Evolutionary conservation across 306 rosid genomes (phyloP), one percentile per base, ranked within the genome.

Genomic region (Sindora glabra): DNA sequence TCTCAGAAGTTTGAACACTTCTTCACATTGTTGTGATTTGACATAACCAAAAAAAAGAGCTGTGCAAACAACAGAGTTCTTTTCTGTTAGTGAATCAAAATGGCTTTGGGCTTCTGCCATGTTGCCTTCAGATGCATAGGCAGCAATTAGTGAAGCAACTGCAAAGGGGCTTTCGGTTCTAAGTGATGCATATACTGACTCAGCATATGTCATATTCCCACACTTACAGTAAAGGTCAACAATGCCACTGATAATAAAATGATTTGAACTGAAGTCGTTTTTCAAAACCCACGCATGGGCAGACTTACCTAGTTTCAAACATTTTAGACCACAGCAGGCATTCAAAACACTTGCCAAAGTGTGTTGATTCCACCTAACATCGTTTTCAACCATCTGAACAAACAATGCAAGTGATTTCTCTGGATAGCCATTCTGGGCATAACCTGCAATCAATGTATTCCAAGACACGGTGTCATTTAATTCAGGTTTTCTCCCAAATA

Each of bases 381-480:
- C 82, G 56, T 72, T 60, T 65, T 80, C 74, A 0, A 33, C 76
- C 96, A 85, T 85, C 29, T 24, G 44, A 54, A 55, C 49, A 57
- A 85, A 85, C 78, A 89, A 64, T 33, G 59, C 42, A 36, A 85
- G 57, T 34, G 94, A 69, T 63, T 77, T 80, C 65, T 85, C 77
- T 70, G 57, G 64, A 52, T 39, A 76, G 51, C 84, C 84, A 70
- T 76, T 77, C 39, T 89, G 94, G 1, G 64, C 68, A 71, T 69
- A 80, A 52, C 96, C 96, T 1, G 84, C 74, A 72, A 89, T 78
- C 79, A 89, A 30, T 4, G 96, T 85, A 67, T 89, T 89, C 94
- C 96, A 89, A 29, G 96, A 86, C 14, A 83, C 83, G 10, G 10
- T 33, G 47, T 89, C 88, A 30, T 80, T 89, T 15, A 54, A 32